Conservation (phyloP, 2,329 filamentous ascomycete genomes). For the Claviceps fusiformis region DNA sequence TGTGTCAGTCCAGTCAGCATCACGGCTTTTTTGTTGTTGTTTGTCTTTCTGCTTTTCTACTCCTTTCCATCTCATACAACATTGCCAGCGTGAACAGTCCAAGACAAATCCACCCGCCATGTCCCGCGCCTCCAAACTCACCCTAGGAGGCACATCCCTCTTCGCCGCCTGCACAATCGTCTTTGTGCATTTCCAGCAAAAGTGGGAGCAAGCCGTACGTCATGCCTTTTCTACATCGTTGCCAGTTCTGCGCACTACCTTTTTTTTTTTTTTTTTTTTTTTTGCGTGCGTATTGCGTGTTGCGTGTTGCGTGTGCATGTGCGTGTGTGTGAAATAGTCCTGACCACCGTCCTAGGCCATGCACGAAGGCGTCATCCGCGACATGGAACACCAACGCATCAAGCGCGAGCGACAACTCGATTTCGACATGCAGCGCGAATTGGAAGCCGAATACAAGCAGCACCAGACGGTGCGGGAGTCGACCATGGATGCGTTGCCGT, state of each 20-base stretch:
- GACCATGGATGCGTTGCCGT: constrained; percentile 13
- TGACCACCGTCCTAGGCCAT: constrained; percentile 51
- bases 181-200: constrained; percentile 83
- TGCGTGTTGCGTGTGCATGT: too few relatives aligned
- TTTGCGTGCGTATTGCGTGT: too few relatives aligned
- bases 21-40: too few relatives aligned
- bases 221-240: too few relatives aligned
- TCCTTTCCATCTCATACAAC: too few relatives aligned
- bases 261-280: too few relatives aligned
- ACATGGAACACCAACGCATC: constrained; percentile 84
- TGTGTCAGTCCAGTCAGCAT: too few relatives aligned
- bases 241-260: too few relatives aligned
- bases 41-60: too few relatives aligned
- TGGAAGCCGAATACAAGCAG: constrained; percentile 85
- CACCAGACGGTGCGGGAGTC: constrained; percentile 58
- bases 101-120: constrained; percentile 31
- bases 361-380: constrained; percentile 87
- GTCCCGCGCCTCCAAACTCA: constrained; percentile 84
- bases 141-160: constrained; percentile 62
- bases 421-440: constrained; percentile 76
- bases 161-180: constrained; percentile 64
- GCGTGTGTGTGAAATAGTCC: background rate
- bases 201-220: constrained; percentile 66
- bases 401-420: constrained; percentile 87
- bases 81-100: too few relatives aligned